phyloP scores from a whole-genome alignment of 768 basidiomycete species.

The Dacryopinax primogenitus region DNA sequence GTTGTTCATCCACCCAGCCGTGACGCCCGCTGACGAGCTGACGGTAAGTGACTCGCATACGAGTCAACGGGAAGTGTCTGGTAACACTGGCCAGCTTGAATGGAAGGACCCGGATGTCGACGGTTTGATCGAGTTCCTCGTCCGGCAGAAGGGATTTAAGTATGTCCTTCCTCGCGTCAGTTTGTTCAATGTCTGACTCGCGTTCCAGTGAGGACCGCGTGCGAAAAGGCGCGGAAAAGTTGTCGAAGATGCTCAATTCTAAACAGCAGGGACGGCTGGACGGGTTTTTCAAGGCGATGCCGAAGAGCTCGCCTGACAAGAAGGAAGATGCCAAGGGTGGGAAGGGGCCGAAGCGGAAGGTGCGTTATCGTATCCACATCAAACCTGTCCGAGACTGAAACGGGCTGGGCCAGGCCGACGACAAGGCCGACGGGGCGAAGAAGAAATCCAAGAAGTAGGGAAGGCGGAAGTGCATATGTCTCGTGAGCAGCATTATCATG shows the following conservation, averaged over 20 bases:
- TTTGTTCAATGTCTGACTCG: neutral
- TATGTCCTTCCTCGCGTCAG: slow-evolving; percentile 29
- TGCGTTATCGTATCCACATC: slow-evolving; percentile 14
- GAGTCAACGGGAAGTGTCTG: neutral
- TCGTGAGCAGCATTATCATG: neutral
- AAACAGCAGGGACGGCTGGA: slow-evolving; percentile 97
- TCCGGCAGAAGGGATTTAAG: slow-evolving; percentile 95
- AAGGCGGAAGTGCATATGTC: neutral
- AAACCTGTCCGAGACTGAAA: neutral
- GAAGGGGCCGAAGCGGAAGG: slow-evolving; percentile 45
- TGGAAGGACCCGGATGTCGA: slow-evolving; percentile 91
- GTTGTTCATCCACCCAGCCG: slow-evolving; percentile 81
- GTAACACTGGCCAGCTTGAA: slow-evolving; percentile 49
- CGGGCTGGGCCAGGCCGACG: slow-evolving; percentile 19
- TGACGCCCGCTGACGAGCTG: slow-evolving; percentile 68
- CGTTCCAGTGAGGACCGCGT: slow-evolving; percentile 79
- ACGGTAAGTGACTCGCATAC: slow-evolving; percentile 41
- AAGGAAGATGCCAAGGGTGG: slow-evolving; percentile 26
- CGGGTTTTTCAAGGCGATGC: slow-evolving; percentile 77
- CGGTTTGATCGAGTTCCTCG: slow-evolving; percentile 85
- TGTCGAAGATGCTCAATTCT: slow-evolving; percentile 67
- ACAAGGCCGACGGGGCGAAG: slow-evolving; percentile 14
- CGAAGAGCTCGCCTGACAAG: slow-evolving; percentile 40
- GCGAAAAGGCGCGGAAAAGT: slow-evolving; percentile 85
- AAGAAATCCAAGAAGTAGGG: slow-evolving; percentile 11